A percentile compares a stretch with the other conserved stretches of the same genome.
Evolutionary conservation across 345 rosid species (phyloP).

Genomic region (Salix exigua): DNA sequence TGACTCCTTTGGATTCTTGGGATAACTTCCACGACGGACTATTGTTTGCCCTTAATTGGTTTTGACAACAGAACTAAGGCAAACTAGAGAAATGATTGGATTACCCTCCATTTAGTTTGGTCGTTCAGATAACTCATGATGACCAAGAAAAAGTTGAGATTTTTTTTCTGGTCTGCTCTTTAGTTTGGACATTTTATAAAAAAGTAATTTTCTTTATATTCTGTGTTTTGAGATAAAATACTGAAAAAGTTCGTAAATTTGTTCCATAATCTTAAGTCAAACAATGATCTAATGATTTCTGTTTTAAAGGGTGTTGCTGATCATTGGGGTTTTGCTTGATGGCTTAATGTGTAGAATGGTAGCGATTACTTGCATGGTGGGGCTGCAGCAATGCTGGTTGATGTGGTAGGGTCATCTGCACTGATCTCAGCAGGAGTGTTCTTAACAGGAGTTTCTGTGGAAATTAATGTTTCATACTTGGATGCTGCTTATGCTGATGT

Average conservation of each 20-base stretch:
- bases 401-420: constrained; percentile 75
- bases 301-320: background rate
- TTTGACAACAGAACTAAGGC: too few relatives aligned
- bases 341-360: constrained; percentile 47
- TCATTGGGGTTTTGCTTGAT: background rate
- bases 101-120: too few relatives aligned
- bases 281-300: background rate
- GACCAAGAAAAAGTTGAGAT: too few relatives aligned
- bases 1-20: background rate
- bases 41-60: too few relatives aligned
- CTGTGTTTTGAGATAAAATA: background rate
- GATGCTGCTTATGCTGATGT: constrained; percentile 79
- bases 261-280: background rate
- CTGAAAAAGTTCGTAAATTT: background rate
- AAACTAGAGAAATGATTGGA: too few relatives aligned
- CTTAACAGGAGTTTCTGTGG: constrained; percentile 65
- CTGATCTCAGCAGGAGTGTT: constrained; percentile 49
- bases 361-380: constrained; percentile 94
- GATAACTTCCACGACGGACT: too few relatives aligned
- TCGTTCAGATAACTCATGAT: too few relatives aligned
- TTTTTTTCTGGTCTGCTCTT: too few relatives aligned
- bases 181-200: too few relatives aligned
- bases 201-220: too few relatives aligned
- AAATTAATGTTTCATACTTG: constrained; percentile 81
- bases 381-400: constrained; percentile 84